Evolutionary conservation across 2,329 filamentous ascomycete species (phyloP).

Genomic region (Pseudogymnoascus sp.): DNA sequence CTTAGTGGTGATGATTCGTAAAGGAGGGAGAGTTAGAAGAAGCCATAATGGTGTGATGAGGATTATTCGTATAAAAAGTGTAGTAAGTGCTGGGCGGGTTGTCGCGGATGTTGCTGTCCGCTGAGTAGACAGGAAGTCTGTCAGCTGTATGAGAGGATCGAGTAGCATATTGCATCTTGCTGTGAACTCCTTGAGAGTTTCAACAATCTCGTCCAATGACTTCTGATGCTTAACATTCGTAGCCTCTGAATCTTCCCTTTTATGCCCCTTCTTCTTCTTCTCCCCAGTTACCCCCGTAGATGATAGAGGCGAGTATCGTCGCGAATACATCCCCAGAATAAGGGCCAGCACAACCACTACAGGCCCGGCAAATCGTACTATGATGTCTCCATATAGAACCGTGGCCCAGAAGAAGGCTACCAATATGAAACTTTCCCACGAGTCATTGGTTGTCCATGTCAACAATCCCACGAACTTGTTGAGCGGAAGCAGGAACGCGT

Average conservation of each 20-base stretch:
- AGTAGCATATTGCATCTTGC: conserved; percentile 85
- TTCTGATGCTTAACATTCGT: conserved; percentile 74
- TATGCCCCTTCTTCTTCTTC: conserved; percentile 43
- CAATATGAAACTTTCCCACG: conserved; percentile 94
- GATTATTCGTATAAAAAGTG: conserved; percentile 80
- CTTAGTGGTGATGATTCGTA: conserved; percentile 78
- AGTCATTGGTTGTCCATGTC: conserved; percentile 88
- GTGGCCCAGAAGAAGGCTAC: conserved; percentile 78
- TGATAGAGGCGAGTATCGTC: conserved; percentile 81
- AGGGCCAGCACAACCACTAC: conserved; percentile 70
- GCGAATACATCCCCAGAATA: conserved; percentile 86
- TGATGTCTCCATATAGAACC: conserved; percentile 74
- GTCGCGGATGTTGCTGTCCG: conserved; percentile 85
- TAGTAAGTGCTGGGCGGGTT: conserved; percentile 79
- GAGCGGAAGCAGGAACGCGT: conserved; percentile 83
- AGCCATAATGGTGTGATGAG: conserved; percentile 87
- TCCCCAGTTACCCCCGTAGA: conserved; percentile 70
- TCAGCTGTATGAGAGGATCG: conserved; percentile 79
- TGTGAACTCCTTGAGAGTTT: conserved; percentile 84
- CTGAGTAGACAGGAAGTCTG: conserved; percentile 88
- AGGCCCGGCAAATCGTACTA: conserved; percentile 76
- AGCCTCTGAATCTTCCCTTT: conserved; percentile 41
- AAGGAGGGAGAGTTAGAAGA: conserved; percentile 68
- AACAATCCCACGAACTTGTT: conserved; percentile 79
- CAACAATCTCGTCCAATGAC: conserved; percentile 93